Percentiles rank a stretch among this genome's conserved stretches.
These are phyloP conservation scores for Tolypocladium tropicale DNA, from an alignment of 2,329 filamentous ascomycete genomes.

Conservation along the genomic window DNA sequence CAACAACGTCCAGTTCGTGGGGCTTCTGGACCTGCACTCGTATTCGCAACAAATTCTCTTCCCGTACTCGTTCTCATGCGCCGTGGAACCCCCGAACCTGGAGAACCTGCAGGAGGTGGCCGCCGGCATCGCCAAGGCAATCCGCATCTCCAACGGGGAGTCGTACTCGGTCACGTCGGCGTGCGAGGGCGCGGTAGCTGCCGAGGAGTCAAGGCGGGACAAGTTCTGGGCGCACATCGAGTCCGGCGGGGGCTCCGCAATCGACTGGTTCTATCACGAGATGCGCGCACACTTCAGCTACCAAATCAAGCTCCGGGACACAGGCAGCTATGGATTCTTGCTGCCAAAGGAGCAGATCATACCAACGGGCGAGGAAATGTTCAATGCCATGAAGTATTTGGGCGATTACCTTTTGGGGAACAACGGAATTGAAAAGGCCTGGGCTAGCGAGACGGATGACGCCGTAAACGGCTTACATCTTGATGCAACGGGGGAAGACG, in stretches of 20 bases:
- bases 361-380: constrained; percentile 79
- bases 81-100: constrained; percentile 65
- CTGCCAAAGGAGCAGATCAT: constrained; percentile 79
- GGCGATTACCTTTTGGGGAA: constrained; percentile 68
- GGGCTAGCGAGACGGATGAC: constrained; percentile 12
- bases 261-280: constrained; percentile 95
- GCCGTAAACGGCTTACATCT: constrained; percentile 4
- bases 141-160: constrained; percentile 69
- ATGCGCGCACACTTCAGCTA: constrained; percentile 75
- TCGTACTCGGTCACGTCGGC: constrained; percentile 71
- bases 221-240: constrained; percentile 44
- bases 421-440: constrained; percentile 48
- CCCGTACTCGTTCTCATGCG: constrained; percentile 82
- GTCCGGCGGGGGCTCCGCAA: constrained; percentile 69
- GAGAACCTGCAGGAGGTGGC: constrained; percentile 91
- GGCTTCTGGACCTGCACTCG: constrained; percentile 81
- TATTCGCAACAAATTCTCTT: constrained; percentile 94
- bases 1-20: constrained; percentile 67
- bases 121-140: constrained; percentile 78
- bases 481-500: constrained; percentile 6
- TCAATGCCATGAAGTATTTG: constrained; percentile 74
- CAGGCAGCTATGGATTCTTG: constrained; percentile 87
- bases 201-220: constrained; percentile 11
- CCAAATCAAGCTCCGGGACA: constrained; percentile 89
- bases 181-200: constrained; percentile 64